Evolutionary conservation across 805 yeast genomes (phyloP).

Genomic region (Crinitomyces ghanaensis): DNA sequence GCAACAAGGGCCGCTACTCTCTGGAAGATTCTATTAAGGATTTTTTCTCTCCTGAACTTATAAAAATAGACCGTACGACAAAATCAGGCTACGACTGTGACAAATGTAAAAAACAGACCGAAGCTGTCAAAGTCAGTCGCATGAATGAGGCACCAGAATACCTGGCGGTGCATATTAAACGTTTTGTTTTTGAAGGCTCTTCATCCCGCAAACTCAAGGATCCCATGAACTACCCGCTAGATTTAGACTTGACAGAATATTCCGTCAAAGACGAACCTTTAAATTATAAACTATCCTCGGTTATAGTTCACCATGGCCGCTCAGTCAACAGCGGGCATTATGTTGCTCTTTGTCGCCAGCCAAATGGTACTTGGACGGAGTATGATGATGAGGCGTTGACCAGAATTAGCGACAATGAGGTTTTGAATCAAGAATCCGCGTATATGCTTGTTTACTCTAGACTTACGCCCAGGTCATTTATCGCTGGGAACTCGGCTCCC

Average conservation of each 20-base stretch:
- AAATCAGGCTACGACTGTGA: constrained; percentile 71
- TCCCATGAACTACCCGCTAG: constrained; percentile 68
- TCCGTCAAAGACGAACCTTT: constrained; percentile 31
- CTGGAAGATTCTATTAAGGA: constrained; percentile 67
- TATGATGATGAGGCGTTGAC: constrained; percentile 90
- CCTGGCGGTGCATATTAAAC: constrained; percentile 71
- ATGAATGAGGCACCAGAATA: constrained; percentile 83
- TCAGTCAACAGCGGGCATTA: constrained; percentile 90
- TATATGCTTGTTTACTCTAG: constrained; percentile 81
- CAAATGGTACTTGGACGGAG: constrained; percentile 85
- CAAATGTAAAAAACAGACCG: constrained; percentile 63
- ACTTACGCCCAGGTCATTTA: constrained; percentile 14
- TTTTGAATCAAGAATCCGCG: constrained; percentile 75
- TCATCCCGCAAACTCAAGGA: constrained; percentile 71
- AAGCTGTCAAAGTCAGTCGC: constrained; percentile 64
- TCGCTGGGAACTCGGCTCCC: too few species aligned
- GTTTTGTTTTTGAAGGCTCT: constrained; percentile 66
- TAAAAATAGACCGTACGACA: constrained; percentile 41
- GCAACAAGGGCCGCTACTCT: too few species aligned
- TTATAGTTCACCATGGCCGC: constrained; percentile 90
- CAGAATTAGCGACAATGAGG: constrained; percentile 57
- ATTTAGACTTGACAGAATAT: constrained; percentile 58
- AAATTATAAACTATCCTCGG: constrained; percentile 63
- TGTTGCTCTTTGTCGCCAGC: constrained; percentile 81
- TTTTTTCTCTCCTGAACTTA: constrained; percentile 72